Evolutionary conservation across 129 eudicot genomes (phyloP), one percentile per base, ranked within the genome.

Genomic region (Helianthus tuberosus): DNA sequence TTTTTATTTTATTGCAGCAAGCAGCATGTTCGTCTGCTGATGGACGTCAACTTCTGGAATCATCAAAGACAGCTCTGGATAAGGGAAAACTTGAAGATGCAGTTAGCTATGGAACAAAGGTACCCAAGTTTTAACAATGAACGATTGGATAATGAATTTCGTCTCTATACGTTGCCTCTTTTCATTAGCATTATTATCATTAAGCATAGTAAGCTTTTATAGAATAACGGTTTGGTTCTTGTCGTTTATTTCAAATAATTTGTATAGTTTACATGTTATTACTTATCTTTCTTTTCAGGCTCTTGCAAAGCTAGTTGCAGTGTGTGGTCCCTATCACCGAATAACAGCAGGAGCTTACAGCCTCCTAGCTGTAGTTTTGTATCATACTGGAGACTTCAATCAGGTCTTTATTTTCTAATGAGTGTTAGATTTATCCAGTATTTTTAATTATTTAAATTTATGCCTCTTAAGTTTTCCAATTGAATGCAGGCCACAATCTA

Each of bases 331-430:
- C 60, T 95, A 95, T 69, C 96, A 95, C 85, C 86, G 99, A 58
- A 95, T 95, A 92, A 95, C 99, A 52, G 97, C 99, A 55, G 99
- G 99, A 85, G 99, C 99, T 75, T 95, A 95, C 86, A 95, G 99
- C 80, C 97, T 95, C 79, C 99, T 95, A 75, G 99, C 99, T 52
- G 99, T 95, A 50, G 99, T 95, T 79, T 79, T 95, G 74, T 95
- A 95, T 84, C 99, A 95, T 83, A 95, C 99, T 0, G 99, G 99
- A 80, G 99, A 95, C 69, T 95, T 95, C 84, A 95, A 95, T 78
- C 99, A 95, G 99, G 99, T 95, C 57, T 68, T 69, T 66, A 55
- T 70, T 27, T 67, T 43, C 12, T 43, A 63, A 78, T 54, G 12
- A 20, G 41, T 43, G 58, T 38, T 81, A 63, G 69, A 62, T 61